Evolutionary conservation across 139 green algal species (phyloP), one percentile per base, ranked within the genome.

Genomic region (Monoraphidium neglectum): DNA sequence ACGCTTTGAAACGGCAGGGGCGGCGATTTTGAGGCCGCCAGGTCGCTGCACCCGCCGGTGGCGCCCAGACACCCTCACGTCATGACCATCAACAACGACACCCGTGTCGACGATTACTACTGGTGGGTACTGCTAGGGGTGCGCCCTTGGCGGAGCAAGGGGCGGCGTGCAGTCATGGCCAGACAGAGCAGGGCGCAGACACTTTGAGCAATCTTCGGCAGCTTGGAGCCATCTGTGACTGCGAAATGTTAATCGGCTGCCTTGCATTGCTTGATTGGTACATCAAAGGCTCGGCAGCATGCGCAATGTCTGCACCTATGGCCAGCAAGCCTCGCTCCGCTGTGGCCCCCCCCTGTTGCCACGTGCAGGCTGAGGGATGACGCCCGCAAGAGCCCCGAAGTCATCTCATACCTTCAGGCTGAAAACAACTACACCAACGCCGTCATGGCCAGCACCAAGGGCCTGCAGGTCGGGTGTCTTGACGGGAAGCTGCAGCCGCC

Each of bases 401-500:
- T 97, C 21, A 28, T 92, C n/a, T 47, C 57, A 5, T 77, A 94
- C 70, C 79, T 93, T 12, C 61, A 83, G 47, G 80, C 83, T 28
- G 93, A 98, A 76, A 95, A 92, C 24, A 82, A 72, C 0, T 95
- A 95, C 77, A 86, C 80, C 1, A 78, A 91, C 62, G 82, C 85
- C 2, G 86, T 90, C 15, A 69, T 98, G 83, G 87, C 88, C 0
- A 87, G 95, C 74, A 96, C 94, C 10, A 88, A 92, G 79, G 60
- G 61, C 23, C 69, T 96, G 72, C 92, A 97, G 80, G 86, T n/a
- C 63, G n/a, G n/a, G n/a, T n/a, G n/a, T n/a, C n/a, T n/a, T n/a
- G n/a, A n/a, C n/a, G n/a, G n/a, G n/a, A n/a, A n/a, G n/a, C n/a
- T n/a, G n/a, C n/a, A n/a, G n/a, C n/a, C n/a, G n/a, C n/a, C n/a